Conservation (phyloP, 805 yeast genomes). For the Suhomyces tanzawaensis region DNA sequence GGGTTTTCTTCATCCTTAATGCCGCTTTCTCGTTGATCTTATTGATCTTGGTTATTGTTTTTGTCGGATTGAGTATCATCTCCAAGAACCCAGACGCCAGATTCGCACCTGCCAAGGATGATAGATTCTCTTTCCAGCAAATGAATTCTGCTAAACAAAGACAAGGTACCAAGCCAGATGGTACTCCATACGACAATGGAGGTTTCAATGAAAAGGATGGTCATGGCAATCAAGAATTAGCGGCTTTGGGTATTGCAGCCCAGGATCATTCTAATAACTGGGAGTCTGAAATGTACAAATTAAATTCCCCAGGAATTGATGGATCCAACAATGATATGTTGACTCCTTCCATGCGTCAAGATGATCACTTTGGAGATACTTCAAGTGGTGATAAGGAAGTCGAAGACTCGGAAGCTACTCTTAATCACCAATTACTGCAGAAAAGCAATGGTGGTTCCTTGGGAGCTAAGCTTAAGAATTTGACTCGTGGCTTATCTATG, state of each 20-base stretch:
- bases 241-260: constrained; percentile 80
- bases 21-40: constrained; percentile 83
- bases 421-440: constrained; percentile 5
- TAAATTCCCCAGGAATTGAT: constrained; percentile 29
- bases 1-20: constrained; percentile 83
- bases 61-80: constrained; percentile 58
- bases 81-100: constrained; percentile 88
- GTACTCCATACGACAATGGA: background rate
- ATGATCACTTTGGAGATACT: constrained; percentile 12
- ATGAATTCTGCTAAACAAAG: constrained; percentile 11
- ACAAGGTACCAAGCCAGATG: background rate
- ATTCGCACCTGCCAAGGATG: constrained; percentile 86
- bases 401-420: background rate
- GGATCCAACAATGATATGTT: constrained; percentile 20
- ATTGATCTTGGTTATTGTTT: constrained; percentile 66
- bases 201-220: constrained; percentile 4
- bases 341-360: constrained; percentile 32
- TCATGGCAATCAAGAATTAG: constrained; percentile 11
- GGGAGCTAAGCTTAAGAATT: constrained; percentile 43
- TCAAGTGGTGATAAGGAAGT: background rate
- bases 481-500: constrained; percentile 43
- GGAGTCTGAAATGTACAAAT: constrained; percentile 62
- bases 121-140: constrained; percentile 84
- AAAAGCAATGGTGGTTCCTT: constrained; percentile 4
- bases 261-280: constrained; percentile 74